Evolutionary conservation across 1,284 basidiomycete species (phyloP).

Genomic region (Rhodotorula sp.): DNA sequence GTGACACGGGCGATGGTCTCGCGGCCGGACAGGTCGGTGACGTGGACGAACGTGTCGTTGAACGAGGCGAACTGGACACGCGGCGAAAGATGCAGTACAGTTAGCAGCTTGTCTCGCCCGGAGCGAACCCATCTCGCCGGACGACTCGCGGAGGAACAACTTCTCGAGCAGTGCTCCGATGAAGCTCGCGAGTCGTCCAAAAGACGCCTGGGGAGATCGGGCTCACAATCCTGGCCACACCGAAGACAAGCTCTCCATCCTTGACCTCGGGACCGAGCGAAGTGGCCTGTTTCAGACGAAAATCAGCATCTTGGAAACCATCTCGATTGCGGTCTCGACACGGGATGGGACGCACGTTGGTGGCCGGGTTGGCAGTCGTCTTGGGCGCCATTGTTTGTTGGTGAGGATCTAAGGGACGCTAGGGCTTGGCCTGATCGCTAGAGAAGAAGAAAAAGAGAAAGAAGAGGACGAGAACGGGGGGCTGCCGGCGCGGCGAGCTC

Average conservation of each 20-base stretch:
- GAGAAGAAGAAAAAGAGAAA: neutral
- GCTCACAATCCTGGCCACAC: slow-evolving; percentile 85
- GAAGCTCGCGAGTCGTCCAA: neutral
- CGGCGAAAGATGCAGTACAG: neutral
- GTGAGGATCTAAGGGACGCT: slow-evolving; percentile 7
- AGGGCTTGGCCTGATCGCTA: slow-evolving; percentile 4
- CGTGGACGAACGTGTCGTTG: slow-evolving; percentile 99
- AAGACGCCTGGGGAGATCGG: neutral
- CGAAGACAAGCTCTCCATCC: slow-evolving; percentile 78
- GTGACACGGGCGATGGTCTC: slow-evolving; percentile 99
- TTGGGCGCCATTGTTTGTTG: neutral
- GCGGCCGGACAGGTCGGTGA: slow-evolving; percentile 98
- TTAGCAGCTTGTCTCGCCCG: neutral
- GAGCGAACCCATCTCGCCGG: neutral
- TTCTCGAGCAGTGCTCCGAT: neutral
- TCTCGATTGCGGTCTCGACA: neutral
- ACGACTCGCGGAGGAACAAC: too few relatives aligned
- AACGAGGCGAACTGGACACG: slow-evolving; percentile 56
- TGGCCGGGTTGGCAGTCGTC: neutral
- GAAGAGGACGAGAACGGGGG: too few relatives aligned
- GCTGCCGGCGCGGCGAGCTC: too few relatives aligned
- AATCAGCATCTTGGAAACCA: neutral
- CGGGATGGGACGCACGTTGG: neutral
- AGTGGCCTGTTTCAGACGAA: neutral
- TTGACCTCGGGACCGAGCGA: slow-evolving; percentile 87